Evolutionary conservation across 306 rosid species (phyloP), one percentile per base, ranked within the genome.

Genomic region (Cucumis melo): DNA sequence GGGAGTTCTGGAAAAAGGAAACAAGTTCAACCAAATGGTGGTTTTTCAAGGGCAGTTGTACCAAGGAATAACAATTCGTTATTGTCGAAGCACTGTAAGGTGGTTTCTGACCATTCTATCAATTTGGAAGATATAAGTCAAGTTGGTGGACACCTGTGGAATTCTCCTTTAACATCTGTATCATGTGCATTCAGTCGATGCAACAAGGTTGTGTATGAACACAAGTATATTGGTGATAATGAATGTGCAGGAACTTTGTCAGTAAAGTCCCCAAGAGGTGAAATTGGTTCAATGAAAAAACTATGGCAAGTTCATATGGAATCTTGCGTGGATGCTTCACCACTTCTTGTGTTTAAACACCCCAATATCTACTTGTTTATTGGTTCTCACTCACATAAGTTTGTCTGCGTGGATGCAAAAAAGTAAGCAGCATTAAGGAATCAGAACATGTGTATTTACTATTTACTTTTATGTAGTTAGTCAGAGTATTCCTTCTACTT

Each of bases 301-400:
- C 38, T 81, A 65, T 93, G 98, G 98, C 90, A 90, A 85, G 87
- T 90, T 87, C 36, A 84, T 81, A 79, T 84, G 91, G 94, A 91
- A 75, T 93, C 96, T 53, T 93, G 98, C 83, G 96, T 93, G 79
- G 98, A 91, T 81, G 98, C 97, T 74, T 93, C 98, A 27, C 94
- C 98, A n/a, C 61, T 90, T 78, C 78, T 93, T 78, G 91, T 91
- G 76, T 82, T 81, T 63, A 87, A 82, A 80, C 87, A 82, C 83
- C 57, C 81, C 27, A 84, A 87, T 51, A 64, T 85, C 77, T 90
- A 81, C 82, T 84, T 93, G 79, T 90, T 91, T 81, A 85, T 93
- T 83, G 97, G 97, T 82, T 91, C 98, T 74, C 98, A 90, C 89
- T 89, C 98, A 0, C 86, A 82, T 77, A 92, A 90, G 78, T 93